A percentile compares a stretch with the other conserved stretches of the same genome.
phyloP scores from a whole-genome alignment of 805 yeast species.

The Metschnikowia corniflorae region DNA sequence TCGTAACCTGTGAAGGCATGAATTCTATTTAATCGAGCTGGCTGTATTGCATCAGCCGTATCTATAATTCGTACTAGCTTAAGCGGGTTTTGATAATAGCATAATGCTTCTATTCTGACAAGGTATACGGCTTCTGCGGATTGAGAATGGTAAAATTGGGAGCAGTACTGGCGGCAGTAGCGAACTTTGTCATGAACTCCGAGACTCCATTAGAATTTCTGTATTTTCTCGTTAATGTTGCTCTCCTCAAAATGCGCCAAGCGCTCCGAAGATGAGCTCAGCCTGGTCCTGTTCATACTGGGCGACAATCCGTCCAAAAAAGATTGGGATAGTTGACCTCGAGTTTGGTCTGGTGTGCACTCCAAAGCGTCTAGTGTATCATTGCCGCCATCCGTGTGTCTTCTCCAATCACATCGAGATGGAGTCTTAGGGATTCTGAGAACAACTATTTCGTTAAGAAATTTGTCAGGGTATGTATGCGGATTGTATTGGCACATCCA shows the following conservation, averaged over 20 bases:
- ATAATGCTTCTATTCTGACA: too few species aligned
- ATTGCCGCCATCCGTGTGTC: constrained; percentile 5
- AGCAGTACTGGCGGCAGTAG: constrained; percentile 19
- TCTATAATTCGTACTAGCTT: too few species aligned
- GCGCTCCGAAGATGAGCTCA: constrained; percentile 25
- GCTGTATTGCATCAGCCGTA: too few species aligned
- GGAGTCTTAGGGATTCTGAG: too few species aligned
- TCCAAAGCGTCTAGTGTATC: constrained; percentile 2
- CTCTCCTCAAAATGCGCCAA: constrained; percentile 8
- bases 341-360: constrained; percentile 4
- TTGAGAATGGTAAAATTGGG: constrained; percentile 4
- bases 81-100: too few species aligned
- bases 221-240: constrained; percentile 27
- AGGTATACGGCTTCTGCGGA: too few species aligned
- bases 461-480: too few species aligned
- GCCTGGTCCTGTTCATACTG: constrained; percentile 34
- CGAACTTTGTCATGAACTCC: constrained; percentile 41
- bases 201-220: constrained; percentile 39
- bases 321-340: constrained; percentile 19
- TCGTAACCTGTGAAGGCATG: too few species aligned
- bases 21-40: too few species aligned
- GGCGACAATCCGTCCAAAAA: constrained; percentile 34
- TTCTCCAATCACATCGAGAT: too few species aligned
- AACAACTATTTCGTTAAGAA: too few species aligned
- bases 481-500: too few species aligned